Evolutionary conservation across 345 rosid species (phyloP), one percentile per base, ranked within the genome.

Genomic region (Draba incana): DNA sequence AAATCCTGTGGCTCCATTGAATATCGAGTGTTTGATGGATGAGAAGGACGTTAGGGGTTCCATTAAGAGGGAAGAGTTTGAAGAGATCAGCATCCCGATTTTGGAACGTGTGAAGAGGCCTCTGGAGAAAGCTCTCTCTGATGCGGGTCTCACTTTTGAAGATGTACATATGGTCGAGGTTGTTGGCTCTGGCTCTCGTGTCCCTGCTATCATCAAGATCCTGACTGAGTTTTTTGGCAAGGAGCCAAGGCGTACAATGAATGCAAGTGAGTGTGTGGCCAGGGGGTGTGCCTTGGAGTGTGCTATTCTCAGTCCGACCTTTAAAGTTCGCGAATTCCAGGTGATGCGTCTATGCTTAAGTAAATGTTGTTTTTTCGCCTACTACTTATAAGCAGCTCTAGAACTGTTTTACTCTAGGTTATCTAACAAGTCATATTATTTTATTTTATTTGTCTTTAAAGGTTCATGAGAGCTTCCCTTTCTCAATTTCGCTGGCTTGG

Each of bases 241-340:
- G 79, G 99, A 92, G 78, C 98, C 97, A 4, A 83, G 97, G 70
- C 88, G 96, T 10, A 89, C 98, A 27, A 89, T 95, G 99, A 95
- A 95, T 79, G 97, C 99, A 4, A 95, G 97, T 68, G 99, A 95
- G 80, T 92, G 98, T 79, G 98, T 95, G 41, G 85, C 98, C 0
- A 86, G 88, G 55, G 99, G 98, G 1, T 82, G 85, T 72, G 98
- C 98, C 49, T 75, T 95, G 70, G 80, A 95, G 66, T 95, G 99
- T 81, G 99, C 99, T 6, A 92, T 95, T 64, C 95, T 95, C 53
- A 95, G 99, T 63, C 99, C 98, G 13, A 92, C 97, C 2, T 94
- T 94, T 50, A 92, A 92, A 86, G 99, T 94, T 64, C 82, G 96
- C 20, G 99, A 94, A 38, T 94, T 92, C 70, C 96, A 94, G 99